Evolutionary conservation across 495 filamentous ascomycete genomes (phyloP).

Genomic region (Penicillium bovifimosum): DNA sequence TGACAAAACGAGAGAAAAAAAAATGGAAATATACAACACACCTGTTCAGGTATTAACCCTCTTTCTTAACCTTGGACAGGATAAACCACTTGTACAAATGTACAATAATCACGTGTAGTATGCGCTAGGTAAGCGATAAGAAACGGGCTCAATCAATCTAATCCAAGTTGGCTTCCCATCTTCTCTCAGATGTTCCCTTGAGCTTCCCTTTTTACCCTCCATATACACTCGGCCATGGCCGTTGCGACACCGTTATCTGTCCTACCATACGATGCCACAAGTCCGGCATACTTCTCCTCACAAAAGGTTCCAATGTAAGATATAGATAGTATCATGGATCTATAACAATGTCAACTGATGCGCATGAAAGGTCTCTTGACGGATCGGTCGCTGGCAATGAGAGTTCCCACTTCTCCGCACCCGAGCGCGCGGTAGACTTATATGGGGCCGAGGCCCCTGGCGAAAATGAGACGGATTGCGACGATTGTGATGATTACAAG

Average conservation of each 20-base stretch:
- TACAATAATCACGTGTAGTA: constrained; percentile 4
- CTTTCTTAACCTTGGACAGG: not conserved
- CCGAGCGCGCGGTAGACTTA: not conserved
- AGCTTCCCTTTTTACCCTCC: not conserved
- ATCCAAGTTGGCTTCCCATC: not conserved
- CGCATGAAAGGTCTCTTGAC: constrained; percentile 3
- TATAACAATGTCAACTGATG: not conserved
- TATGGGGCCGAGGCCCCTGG: not conserved
- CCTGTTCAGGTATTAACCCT: not conserved
- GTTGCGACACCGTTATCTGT: constrained; percentile 34
- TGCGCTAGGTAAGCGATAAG: constrained; percentile 8
- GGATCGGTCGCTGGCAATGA: not conserved
- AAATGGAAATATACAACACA: not conserved
- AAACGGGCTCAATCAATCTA: not conserved
- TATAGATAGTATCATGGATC: not conserved
- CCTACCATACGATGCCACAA: constrained; percentile 15
- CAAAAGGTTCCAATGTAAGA: constrained; percentile 18
- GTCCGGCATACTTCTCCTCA: constrained; percentile 10
- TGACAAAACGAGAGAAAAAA: not conserved
- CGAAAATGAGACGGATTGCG: not conserved
- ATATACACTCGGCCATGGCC: constrained; percentile 19
- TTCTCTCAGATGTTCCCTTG: not conserved
- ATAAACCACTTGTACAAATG: not conserved
- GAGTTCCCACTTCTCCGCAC: not conserved
- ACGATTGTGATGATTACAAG: not conserved